Base-by-base conservation (phyloP, 2,329 filamentous ascomycete genomes). In the Penicillium sp. region DNA sequence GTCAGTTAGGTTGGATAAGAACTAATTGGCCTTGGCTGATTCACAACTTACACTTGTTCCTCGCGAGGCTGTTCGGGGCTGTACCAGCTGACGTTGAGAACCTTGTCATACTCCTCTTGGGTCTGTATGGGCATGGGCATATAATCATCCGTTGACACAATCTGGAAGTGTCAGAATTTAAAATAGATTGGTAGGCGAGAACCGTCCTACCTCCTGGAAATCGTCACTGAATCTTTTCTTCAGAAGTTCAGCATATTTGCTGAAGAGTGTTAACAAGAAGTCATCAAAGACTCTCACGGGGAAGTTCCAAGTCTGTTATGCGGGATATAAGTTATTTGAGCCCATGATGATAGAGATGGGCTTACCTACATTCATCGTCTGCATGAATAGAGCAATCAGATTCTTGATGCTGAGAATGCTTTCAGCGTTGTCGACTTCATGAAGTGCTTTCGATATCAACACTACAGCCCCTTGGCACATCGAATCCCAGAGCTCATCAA, bases 41-140 rank as follows among this genome's bases (percentile, higher is more conserved):
- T 17, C 14, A 25, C 33, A 53, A 78, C 84, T 61, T 81, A 92
- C 83, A 82, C 86, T 66, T 96, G 82, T 63, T 94, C 85, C 57
- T 92, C 86, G 30, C 83, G 77, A 17, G 86, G 78, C 65, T 89
- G 91, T 31, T 96, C 91, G 41, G 92, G 92, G 1, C 84, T 88
- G 72, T 96, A 97, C 93, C 93, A 99, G 76, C 89, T 96, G 57
- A 97, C 91, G 59, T 91, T 94, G 61, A 97, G 85, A 35, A 99
- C 93, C 68, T 97, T 96, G 67, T 95, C 90, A 69, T 96, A 97
- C 68, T 97, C 92, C 66, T 96, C 92, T 16, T 82, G 76, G 19
- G 88, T 91, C 67, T 91, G 90, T 71, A 97, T 96, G 1, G 91
- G 90, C 94, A 99, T 97, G 2, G 94, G 95, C 93, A 99, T 99